A percentile compares a stretch with the other conserved stretches of the same genome.
phyloP scores from a whole-genome alignment of 495 filamentous ascomycete species.

The Neurospora tetrasperma region DNA sequence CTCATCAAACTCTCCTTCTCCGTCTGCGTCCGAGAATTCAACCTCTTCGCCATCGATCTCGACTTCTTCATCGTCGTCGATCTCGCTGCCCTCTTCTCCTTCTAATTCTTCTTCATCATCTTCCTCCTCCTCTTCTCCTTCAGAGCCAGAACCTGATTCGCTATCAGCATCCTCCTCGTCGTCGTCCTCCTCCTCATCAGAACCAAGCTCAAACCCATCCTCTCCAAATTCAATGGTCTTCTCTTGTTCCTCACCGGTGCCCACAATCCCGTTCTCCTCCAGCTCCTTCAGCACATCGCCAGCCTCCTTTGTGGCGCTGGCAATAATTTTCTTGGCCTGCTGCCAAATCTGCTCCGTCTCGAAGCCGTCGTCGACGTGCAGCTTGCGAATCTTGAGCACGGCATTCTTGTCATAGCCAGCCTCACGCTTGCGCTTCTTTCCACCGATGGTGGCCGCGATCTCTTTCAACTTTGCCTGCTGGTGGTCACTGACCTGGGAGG shows the following conservation, averaged over 20 bases:
- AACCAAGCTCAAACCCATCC: constrained; percentile 39
- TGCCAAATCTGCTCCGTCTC: constrained; percentile 87
- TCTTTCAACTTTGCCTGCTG: constrained; percentile 48
- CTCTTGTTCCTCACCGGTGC: constrained; percentile 9
- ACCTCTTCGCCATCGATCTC: constrained; percentile 18
- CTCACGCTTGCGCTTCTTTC: constrained; percentile 58
- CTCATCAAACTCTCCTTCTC: constrained; percentile 16
- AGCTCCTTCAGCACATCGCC: constrained; percentile 40
- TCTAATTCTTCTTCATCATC: constrained; percentile 29
- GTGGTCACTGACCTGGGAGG: constrained; percentile 53
- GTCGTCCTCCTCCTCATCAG: constrained; percentile 22
- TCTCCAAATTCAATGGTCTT: constrained; percentile 32
- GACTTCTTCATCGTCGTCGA: constrained; percentile 30
- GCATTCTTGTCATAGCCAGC: constrained; percentile 25
- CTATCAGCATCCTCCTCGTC: constrained; percentile 5
- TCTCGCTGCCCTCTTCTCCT: constrained; percentile 31
- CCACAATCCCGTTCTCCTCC: constrained; percentile 28
- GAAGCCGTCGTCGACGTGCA: constrained; percentile 75
- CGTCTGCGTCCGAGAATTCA: constrained; percentile 4
- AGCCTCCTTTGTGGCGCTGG: constrained; percentile 33
- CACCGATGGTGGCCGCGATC: constrained; percentile 1
- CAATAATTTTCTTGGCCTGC: constrained; percentile 73
- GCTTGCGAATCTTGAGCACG: constrained; percentile 57
- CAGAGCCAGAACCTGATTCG: constrained; percentile 8
- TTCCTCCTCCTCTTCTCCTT: constrained; percentile 23